phyloP scores from a whole-genome alignment of 78 protist genomes.

The Dictyostelium firmibasis region DNA sequence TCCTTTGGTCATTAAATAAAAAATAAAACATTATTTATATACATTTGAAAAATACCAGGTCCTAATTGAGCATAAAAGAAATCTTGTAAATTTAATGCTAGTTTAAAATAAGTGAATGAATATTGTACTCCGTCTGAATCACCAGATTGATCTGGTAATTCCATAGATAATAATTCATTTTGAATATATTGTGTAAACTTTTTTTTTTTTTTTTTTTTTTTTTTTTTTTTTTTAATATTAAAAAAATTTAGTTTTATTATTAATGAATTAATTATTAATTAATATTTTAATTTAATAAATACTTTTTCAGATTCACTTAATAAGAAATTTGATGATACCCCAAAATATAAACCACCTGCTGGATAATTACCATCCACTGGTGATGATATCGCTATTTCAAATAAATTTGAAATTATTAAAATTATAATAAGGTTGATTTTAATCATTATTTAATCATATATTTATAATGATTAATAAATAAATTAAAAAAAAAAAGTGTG shows the following conservation, averaged over 20 bases:
- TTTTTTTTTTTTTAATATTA: too few species aligned
- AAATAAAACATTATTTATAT: too few species aligned
- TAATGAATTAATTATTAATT: not conserved
- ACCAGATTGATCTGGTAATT: not conserved
- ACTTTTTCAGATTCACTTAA: not conserved
- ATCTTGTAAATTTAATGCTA: not conserved
- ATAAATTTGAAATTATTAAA: not conserved
- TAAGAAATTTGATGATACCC: not conserved
- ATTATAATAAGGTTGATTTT: not conserved
- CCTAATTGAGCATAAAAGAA: not conserved
- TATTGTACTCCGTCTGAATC: not conserved
- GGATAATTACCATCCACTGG: slow-evolving; percentile 3
- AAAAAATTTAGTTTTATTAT: too few species aligned
- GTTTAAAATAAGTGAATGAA: not conserved
- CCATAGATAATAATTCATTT: not conserved
- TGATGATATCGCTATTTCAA: not conserved
- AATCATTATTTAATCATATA: too few species aligned
- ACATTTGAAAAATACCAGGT: not conserved
- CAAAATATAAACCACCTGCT: slow-evolving; percentile 4
- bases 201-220: not conserved
- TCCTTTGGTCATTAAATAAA: too few species aligned
- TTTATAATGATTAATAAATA: too few species aligned
- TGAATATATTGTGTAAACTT: not conserved
- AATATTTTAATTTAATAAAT: not conserved
- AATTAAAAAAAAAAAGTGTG: not conserved